Evolutionary conservation across 768 basidiomycete genomes (phyloP), one percentile per base, ranked within the genome.

Genomic region (Rhizopogon roseolus): DNA sequence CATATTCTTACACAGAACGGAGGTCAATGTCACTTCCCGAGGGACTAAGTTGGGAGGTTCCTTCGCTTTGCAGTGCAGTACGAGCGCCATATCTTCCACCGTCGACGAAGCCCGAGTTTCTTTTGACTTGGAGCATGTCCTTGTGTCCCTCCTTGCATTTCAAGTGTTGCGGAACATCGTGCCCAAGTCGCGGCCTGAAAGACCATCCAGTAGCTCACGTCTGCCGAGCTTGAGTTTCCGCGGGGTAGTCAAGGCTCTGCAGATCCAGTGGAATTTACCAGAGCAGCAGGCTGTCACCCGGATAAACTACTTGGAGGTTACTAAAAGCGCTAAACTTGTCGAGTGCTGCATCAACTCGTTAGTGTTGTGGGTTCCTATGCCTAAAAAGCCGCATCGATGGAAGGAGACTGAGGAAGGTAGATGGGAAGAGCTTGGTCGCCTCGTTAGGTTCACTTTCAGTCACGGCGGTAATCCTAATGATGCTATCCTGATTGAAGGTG

Each of bases 361-460:
- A n/a, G 65, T 73, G 56, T 72, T 79, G 6, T 90, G 82, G 68
- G 84, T 89, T 11, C 78, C 81, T 28, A 77, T 84, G 37, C 73
- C 76, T 37, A 50, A 63, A 14, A 64, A 65, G 37, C 63, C 65
- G 36, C 72, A 71, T 58, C 56, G 55, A 16, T 73, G 74, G 62
- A 71, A 76, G 52, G 60, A 66, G 6, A 54, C 69, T 16, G 49
- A 60, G 6, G 69, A 65, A 10, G 76, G 73, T 11, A 73, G 75
- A 52, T 95, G 91, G 91, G 90, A 89, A 54, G 90, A 93, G 63
- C 70, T 96, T 5, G 67, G 78, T 5, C 77, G 78, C 7, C 61
- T 95, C 2, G 78, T 80, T 52, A 71, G 73, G 42, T 81, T 85
- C 75, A 71, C 73, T 53, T 59, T 72, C 11, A 76, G 66, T 25